These are phyloP conservation scores for Ustilago loliicola DNA, from an alignment of 1,284 basidiomycete species.

Conservation along the genomic window DNA sequence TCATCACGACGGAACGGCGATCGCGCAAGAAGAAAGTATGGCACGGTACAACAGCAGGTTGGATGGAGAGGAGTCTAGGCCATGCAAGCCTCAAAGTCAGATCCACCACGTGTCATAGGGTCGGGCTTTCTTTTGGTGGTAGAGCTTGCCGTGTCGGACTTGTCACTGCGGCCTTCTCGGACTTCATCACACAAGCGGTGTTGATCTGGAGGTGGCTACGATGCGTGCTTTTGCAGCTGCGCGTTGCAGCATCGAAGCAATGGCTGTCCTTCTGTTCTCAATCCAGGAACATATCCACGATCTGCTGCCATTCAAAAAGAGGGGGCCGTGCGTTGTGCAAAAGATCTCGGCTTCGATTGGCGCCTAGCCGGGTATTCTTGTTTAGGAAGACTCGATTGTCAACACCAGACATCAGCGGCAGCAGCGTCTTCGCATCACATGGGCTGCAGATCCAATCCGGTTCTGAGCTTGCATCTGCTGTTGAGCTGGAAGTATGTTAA, in stretches of 20 bases:
- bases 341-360: background rate
- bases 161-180: no score
- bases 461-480: background rate
- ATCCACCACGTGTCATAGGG: background rate
- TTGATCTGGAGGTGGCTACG: no score
- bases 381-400: background rate
- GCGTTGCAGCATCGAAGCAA: no score
- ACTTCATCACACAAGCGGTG: no score
- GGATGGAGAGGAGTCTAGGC: background rate
- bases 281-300: no score
- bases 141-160: background rate
- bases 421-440: background rate
- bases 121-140: background rate
- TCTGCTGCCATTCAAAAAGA: background rate
- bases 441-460: background rate
- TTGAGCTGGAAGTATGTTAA: background rate
- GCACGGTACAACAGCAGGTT: background rate
- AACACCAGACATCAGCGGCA: background rate
- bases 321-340: background rate
- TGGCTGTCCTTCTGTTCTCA: no score
- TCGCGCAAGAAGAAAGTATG: background rate
- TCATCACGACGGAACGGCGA: background rate
- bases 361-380: background rate
- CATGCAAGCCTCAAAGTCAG: background rate
- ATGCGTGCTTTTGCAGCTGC: no score